Conservation (phyloP, 441 rosid species). For the Erodium texanum region DNA sequence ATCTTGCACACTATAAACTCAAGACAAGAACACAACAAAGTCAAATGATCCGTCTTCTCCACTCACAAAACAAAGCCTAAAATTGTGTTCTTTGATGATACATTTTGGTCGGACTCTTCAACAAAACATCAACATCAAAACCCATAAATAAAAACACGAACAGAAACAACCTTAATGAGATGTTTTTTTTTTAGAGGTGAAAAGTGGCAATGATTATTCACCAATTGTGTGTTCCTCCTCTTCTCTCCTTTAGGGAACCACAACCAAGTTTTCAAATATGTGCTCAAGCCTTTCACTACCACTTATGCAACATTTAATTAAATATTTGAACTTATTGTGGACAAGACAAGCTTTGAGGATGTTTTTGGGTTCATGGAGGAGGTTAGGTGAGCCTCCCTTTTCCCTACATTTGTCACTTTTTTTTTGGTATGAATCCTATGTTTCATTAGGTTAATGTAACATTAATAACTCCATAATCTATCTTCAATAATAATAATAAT, state of each 20-base stretch:
- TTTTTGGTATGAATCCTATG: no score
- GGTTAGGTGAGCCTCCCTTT: not conserved
- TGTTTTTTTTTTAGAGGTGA: conserved; percentile 6
- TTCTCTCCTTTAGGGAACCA: not conserved
- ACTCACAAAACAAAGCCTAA: conserved; percentile 19
- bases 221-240: not conserved
- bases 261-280: not conserved
- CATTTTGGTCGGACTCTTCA: conserved; percentile 31
- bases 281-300: conserved; percentile 21
- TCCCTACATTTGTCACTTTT: no score
- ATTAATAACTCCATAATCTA: no score
- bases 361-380: not conserved
- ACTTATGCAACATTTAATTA: conserved; percentile 12
- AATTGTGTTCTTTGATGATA: conserved; percentile 9
- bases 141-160: no score
- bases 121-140: conserved; percentile 32
- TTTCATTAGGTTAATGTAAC: no score
- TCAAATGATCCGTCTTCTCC: not conserved
- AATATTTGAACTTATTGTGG: not conserved
- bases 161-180: not conserved
- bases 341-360: not conserved
- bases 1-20: conserved; percentile 11
- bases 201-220: not conserved
- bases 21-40: conserved; percentile 1
- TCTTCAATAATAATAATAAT: no score